Conservation (phyloP, 2,329 filamentous ascomycete genomes). For the Diaporthe destruens region DNA sequence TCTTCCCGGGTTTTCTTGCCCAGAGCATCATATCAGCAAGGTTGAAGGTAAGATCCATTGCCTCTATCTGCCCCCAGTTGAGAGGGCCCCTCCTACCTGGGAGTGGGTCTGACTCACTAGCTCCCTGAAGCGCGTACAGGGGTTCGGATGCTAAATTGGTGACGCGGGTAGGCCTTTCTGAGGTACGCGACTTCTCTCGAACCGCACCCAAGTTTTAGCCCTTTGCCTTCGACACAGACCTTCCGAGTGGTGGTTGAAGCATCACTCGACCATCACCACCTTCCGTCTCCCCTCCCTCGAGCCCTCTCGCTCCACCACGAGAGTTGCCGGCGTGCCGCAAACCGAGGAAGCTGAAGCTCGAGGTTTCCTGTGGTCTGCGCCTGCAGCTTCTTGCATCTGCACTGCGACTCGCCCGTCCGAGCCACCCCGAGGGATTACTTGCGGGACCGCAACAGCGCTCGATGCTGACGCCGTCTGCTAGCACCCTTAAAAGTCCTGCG, state of each 20-base stretch:
- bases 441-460: neutral
- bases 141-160: conserved; percentile 14
- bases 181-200: conserved; percentile 10
- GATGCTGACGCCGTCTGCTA: conserved; percentile 1
- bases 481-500: neutral
- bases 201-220: conserved; percentile 12
- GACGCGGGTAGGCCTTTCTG: neutral
- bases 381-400: neutral
- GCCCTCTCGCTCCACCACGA: neutral
- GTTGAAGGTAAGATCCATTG: neutral
- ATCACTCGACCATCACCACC: neutral
- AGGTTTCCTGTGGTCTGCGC: neutral
- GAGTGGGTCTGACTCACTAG: conserved; percentile 1
- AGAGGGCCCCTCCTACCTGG: neutral
- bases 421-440: conserved; percentile 11
- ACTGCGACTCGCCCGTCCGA: neutral
- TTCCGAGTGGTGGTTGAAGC: conserved; percentile 9
- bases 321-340: neutral
- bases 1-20: neutral
- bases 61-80: too few species aligned
- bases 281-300: neutral
- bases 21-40: neutral
- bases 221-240: conserved; percentile 7
- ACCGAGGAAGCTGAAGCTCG: neutral
- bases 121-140: conserved; percentile 10